phyloP scores from a whole-genome alignment of 257 asterid genomes.

The Prunella vulgaris region DNA sequence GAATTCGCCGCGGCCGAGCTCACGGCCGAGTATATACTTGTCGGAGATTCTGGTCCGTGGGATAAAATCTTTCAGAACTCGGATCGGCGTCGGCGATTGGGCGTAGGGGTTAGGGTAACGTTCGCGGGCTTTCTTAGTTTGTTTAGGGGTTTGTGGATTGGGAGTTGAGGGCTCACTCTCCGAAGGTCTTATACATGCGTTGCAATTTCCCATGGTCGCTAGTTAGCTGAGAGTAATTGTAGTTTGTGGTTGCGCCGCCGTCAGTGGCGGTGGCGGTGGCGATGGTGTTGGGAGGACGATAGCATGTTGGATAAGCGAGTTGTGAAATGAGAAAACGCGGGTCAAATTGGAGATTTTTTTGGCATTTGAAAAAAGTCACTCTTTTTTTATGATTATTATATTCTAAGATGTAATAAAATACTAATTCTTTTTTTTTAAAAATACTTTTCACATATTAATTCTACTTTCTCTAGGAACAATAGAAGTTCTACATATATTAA shows the following conservation, averaged over 20 bases:
- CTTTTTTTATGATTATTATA: not conserved
- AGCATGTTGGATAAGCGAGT: conserved; percentile 12
- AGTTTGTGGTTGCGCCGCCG: conserved; percentile 19
- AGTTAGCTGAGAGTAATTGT: not conserved
- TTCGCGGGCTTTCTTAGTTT: conserved; percentile 29
- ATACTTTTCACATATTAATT: not conserved
- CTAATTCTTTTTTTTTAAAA: not conserved
- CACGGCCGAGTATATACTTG: conserved; percentile 81
- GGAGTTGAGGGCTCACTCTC: conserved; percentile 25
- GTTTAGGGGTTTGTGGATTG: conserved; percentile 26
- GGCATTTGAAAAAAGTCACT: conserved; percentile 20
- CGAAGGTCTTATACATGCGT: conserved; percentile 59
- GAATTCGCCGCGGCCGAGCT: conserved; percentile 92
- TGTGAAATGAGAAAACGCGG: conserved; percentile 30
- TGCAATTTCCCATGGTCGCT: conserved; percentile 80
- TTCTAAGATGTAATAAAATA: not conserved
- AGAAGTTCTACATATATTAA: not conserved
- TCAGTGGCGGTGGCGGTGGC: conserved; percentile 25
- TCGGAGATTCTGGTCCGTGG: conserved; percentile 59
- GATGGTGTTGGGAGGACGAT: conserved; percentile 26
- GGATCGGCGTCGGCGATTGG: conserved; percentile 50
- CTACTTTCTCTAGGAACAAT: not conserved
- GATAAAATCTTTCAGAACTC: conserved; percentile 67
- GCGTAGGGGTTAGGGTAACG: conserved; percentile 66
- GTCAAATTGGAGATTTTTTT: conserved; percentile 22